phyloP scores from a whole-genome alignment of 176 grass and related monocot species.

The Tuctoria greenei region DNA sequence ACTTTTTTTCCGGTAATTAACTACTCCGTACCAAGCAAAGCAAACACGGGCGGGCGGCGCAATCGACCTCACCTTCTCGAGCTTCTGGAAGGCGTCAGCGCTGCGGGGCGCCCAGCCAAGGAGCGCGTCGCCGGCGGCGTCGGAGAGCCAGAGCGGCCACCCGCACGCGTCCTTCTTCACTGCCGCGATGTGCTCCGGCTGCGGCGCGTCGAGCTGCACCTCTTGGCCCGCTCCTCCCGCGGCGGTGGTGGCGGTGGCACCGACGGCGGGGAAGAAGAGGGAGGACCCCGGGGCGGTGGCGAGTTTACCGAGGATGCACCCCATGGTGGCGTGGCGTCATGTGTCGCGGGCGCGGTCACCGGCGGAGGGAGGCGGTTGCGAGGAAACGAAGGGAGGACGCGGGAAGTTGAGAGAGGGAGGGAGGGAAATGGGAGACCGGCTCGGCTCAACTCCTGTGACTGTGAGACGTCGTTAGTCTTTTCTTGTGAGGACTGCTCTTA shows the following conservation, averaged over 20 bases:
- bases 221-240: neutral
- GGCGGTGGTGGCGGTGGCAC: neutral
- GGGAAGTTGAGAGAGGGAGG: slow-evolving; percentile 37
- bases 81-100: slow-evolving; percentile 80
- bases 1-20: slow-evolving; percentile 4
- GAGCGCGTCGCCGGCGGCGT: slow-evolving; percentile 71
- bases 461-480: neutral
- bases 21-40: neutral
- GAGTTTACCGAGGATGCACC: slow-evolving; percentile 83
- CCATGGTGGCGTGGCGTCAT: slow-evolving; percentile 65
- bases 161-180: slow-evolving; percentile 55
- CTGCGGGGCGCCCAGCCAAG: slow-evolving; percentile 73
- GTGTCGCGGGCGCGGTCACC: slow-evolving; percentile 14
- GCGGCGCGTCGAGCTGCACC: slow-evolving; percentile 45
- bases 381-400: slow-evolving; percentile 28
- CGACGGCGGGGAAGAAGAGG: slow-evolving; percentile 50
- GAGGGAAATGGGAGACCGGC: slow-evolving; percentile 24
- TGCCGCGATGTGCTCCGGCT: slow-evolving; percentile 42
- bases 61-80: slow-evolving; percentile 68
- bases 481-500: slow-evolving; percentile 20
- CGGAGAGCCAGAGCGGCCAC: slow-evolving; percentile 88
- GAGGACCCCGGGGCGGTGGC: slow-evolving; percentile 40
- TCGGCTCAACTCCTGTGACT: neutral
- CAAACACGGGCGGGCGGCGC: neutral
- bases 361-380: slow-evolving; percentile 22